phyloP scores from a whole-genome alignment of 2,329 filamentous ascomycete genomes.

The Fusarium transvaalense region DNA sequence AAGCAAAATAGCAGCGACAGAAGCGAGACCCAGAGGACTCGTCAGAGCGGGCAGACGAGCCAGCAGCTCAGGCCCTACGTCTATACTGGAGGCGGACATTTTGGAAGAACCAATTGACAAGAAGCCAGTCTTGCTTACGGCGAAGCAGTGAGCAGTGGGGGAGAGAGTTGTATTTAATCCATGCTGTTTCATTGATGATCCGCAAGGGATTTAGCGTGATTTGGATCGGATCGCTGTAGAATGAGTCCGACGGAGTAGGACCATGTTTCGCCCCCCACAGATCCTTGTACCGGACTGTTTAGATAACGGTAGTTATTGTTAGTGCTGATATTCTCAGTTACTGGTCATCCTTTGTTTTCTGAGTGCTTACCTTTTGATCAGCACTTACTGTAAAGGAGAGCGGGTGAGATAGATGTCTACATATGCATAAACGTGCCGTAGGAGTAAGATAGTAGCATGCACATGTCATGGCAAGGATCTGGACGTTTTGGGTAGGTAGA shows the following conservation, averaged over 20 bases:
- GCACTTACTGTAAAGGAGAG: not conserved
- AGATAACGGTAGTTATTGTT: not conserved
- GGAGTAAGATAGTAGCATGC: not conserved
- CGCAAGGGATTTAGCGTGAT: not conserved
- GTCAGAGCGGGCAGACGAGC: constrained; percentile 18
- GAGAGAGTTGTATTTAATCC: constrained; percentile 12
- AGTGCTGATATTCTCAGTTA: not conserved
- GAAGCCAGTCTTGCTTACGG: not conserved
- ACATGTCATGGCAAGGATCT: not conserved
- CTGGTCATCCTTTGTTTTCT: too few species aligned
- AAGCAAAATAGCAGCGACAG: not conserved
- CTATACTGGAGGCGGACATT: not conserved
- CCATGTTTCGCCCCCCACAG: not conserved
- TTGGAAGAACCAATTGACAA: not conserved
- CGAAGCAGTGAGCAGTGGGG: not conserved
- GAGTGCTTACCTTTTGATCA: too few species aligned
- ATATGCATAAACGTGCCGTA: not conserved
- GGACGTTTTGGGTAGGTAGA: not conserved
- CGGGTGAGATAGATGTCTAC: not conserved
- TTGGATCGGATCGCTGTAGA: not conserved
- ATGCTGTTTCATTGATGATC: not conserved
- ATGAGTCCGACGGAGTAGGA: not conserved
- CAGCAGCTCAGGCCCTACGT: constrained; percentile 16
- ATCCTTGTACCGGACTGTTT: not conserved
- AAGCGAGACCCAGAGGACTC: constrained; percentile 27